These are phyloP conservation scores for Aspergillus leporis DNA, from an alignment of 495 filamentous ascomycete genomes.

Conservation along the genomic window DNA sequence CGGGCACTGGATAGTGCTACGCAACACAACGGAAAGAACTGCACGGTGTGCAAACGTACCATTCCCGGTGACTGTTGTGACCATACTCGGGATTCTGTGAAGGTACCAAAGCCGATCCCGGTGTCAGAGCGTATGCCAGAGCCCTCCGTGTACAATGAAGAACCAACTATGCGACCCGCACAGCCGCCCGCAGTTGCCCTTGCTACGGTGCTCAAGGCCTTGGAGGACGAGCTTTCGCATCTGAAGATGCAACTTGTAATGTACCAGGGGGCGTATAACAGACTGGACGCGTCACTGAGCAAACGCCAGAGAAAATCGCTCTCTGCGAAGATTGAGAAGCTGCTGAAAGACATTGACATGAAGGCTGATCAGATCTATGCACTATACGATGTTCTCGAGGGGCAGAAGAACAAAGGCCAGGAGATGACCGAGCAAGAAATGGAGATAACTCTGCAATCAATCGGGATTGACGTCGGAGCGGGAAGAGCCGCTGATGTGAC, in stretches of 20 bases:
- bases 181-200: slow-evolving; percentile 74
- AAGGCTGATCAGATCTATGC: slow-evolving; percentile 89
- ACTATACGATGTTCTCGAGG: slow-evolving; percentile 88
- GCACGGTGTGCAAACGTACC: slow-evolving; percentile 69
- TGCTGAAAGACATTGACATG: slow-evolving; percentile 66
- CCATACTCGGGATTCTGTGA: slow-evolving; percentile 51
- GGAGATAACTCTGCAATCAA: slow-evolving; percentile 65
- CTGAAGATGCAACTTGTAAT: slow-evolving; percentile 65
- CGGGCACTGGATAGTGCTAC: slow-evolving; percentile 59
- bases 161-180: slow-evolving; percentile 75
- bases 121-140: slow-evolving; percentile 66
- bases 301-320: slow-evolving; percentile 68
- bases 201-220: slow-evolving; percentile 73
- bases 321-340: slow-evolving; percentile 60
- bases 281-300: slow-evolving; percentile 65
- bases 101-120: slow-evolving; percentile 66
- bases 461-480: slow-evolving; percentile 47
- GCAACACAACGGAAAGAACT: slow-evolving; percentile 68
- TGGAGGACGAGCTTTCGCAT: slow-evolving; percentile 82
- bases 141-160: slow-evolving; percentile 55
- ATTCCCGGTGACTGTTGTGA: slow-evolving; percentile 40
- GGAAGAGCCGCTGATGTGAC: slow-evolving; percentile 32
- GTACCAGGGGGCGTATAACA: slow-evolving; percentile 62
- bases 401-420: slow-evolving; percentile 64
- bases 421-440: slow-evolving; percentile 66